Percentiles rank a stretch among this genome's conserved stretches.
These are phyloP conservation scores for Trichoderma gamsii DNA, from an alignment of 495 filamentous ascomycete species.

Conservation along the genomic window DNA sequence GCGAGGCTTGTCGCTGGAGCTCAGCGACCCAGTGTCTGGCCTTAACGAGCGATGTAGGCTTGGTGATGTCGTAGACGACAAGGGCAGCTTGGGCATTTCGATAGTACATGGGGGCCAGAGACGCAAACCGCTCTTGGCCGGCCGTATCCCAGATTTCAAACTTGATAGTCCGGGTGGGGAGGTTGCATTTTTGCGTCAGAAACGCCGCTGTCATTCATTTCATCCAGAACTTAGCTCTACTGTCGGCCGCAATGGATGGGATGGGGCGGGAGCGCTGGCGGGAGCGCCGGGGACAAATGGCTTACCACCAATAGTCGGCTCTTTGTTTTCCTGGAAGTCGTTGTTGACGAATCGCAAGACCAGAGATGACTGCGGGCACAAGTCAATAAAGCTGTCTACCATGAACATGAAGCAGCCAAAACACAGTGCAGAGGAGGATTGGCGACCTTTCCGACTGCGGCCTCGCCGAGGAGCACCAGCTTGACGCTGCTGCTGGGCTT, in stretches of 20 bases:
- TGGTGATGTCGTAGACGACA: constrained; percentile 97
- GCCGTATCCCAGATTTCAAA: constrained; percentile 99
- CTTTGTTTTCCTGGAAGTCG: constrained; percentile 99
- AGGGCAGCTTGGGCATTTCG: constrained; percentile 98
- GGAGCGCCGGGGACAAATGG: constrained; percentile 14
- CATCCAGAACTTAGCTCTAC: neutral
- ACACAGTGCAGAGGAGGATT: constrained; percentile 20
- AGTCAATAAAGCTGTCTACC: constrained; percentile 22
- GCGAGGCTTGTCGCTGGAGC: constrained; percentile 92
- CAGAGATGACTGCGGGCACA: constrained; percentile 70
- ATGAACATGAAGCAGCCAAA: constrained; percentile 14
- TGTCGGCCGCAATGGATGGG: neutral
- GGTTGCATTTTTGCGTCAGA: constrained; percentile 95
- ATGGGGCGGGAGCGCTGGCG: constrained; percentile 1
- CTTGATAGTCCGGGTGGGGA: constrained; percentile 94
- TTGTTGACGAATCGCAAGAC: constrained; percentile 99
- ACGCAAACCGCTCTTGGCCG: constrained; percentile 96
- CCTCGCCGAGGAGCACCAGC: constrained; percentile 93
- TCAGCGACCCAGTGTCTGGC: constrained; percentile 99
- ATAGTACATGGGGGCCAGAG: constrained; percentile 98
- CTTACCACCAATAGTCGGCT: constrained; percentile 96
- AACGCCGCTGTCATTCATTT: constrained; percentile 66
- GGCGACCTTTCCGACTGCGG: constrained; percentile 90
- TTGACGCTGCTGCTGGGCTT: constrained; percentile 99
- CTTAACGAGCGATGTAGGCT: constrained; percentile 89